These are phyloP conservation scores for Calonectria naviculata DNA, from an alignment of 2,329 filamentous ascomycete genomes.

Conservation along the genomic window DNA sequence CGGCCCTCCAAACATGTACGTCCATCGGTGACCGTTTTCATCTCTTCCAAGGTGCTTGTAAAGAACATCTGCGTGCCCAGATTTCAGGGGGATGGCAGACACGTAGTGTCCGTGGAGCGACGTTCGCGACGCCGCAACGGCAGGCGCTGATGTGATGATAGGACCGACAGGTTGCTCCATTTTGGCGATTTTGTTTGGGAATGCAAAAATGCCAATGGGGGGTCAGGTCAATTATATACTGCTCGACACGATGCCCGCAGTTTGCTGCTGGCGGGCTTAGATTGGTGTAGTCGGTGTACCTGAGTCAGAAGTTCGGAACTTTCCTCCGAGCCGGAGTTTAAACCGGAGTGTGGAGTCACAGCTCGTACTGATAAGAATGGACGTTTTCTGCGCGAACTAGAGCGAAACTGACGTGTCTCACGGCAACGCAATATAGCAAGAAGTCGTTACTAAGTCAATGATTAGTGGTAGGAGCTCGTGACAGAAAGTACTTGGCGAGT, in stretches of 20 bases:
- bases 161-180: conserved; percentile 34
- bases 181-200: neutral
- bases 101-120: conserved; percentile 45
- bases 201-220: neutral
- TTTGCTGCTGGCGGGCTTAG: neutral
- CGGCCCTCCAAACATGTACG: conserved; percentile 44
- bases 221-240: neutral
- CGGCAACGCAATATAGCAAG: too few species aligned
- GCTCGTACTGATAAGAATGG: neutral
- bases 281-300: too few species aligned
- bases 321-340: neutral
- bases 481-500: neutral
- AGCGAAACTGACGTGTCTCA: neutral
- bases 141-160: conserved; percentile 23
- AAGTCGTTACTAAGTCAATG: neutral
- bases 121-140: conserved; percentile 27
- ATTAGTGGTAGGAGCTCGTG: neutral
- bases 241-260: neutral
- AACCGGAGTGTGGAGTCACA: neutral
- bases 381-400: neutral
- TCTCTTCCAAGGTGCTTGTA: conserved; percentile 47
- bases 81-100: conserved; percentile 42
- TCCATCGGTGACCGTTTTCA: conserved; percentile 47
- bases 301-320: conserved; percentile 2
- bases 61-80: conserved; percentile 40